phyloP scores from a whole-genome alignment of 305 asterid species.

The Euphrasia arctica region DNA sequence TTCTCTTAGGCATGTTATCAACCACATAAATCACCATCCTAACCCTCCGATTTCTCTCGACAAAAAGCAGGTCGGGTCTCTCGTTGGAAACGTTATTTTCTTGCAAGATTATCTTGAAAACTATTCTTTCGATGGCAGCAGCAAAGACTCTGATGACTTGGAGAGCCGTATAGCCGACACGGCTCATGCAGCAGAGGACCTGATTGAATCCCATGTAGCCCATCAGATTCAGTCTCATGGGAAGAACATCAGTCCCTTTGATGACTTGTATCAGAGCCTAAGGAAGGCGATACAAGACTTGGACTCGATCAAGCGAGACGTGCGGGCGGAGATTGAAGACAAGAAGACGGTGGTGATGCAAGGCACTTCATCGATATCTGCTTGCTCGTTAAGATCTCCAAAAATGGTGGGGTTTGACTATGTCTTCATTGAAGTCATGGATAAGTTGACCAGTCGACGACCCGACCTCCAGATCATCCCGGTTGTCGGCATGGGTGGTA shows the following conservation, averaged over 20 bases:
- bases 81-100: no score
- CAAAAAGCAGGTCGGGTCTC: no score
- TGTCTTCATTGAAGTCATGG: conserved; percentile 4
- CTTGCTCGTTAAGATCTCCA: not conserved
- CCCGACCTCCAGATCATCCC: conserved; percentile 6
- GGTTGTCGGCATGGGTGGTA: conserved; percentile 28
- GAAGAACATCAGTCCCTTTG: not conserved
- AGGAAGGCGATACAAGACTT: not conserved
- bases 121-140: not conserved
- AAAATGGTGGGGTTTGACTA: conserved; percentile 6
- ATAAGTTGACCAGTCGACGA: conserved; percentile 1
- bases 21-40: not conserved
- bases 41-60: no score
- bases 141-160: not conserved
- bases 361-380: not conserved
- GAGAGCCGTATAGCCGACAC: not conserved
- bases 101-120: no score
- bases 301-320: not conserved
- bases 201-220: conserved; percentile 8
- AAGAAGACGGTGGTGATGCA: not conserved
- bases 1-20: conserved; percentile 9
- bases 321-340: not conserved
- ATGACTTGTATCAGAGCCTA: conserved; percentile 3
- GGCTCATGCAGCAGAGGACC: conserved; percentile 1
- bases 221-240: not conserved